A percentile compares a stretch with the other conserved stretches of the same genome.
phyloP scores from a whole-genome alignment of 2,329 filamentous ascomycete genomes.

The Ceratocystis alfenasii region DNA sequence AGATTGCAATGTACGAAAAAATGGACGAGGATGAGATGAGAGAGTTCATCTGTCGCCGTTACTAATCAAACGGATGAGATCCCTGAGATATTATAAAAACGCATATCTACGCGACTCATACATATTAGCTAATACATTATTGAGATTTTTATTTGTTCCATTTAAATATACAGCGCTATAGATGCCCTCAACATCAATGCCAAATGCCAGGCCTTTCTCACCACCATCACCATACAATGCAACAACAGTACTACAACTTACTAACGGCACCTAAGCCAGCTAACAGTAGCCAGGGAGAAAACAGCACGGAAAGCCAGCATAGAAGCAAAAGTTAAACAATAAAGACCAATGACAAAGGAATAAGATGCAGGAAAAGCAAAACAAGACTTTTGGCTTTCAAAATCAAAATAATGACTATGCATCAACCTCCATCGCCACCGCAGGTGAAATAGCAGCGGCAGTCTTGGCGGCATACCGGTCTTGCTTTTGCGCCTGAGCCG shows the following conservation, averaged over 20 bases:
- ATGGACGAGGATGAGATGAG: slow-evolving; percentile 40
- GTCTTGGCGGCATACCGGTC: slow-evolving; percentile 20
- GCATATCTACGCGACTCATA: not conserved
- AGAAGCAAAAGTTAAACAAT: slow-evolving; percentile 1
- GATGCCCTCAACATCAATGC: slow-evolving; percentile 2
- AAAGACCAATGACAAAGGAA: not conserved
- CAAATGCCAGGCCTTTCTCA: slow-evolving; percentile 1
- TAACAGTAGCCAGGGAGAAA: not conserved
- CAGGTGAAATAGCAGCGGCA: slow-evolving; percentile 30
- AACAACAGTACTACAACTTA: slow-evolving; percentile 9
- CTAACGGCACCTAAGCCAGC: not conserved
- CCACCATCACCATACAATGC: not conserved
- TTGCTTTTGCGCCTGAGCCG: slow-evolving; percentile 26
- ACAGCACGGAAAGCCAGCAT: not conserved
- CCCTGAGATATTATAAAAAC: not conserved
- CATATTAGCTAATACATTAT: not conserved
- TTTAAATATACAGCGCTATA: slow-evolving; percentile 11
- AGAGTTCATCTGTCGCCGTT: slow-evolving; percentile 54
- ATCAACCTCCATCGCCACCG: slow-evolving; percentile 33
- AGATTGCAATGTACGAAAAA: slow-evolving; percentile 39
- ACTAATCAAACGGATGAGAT: slow-evolving; percentile 32
- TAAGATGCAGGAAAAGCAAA: not conserved
- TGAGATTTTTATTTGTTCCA: not conserved
- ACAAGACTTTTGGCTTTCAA: slow-evolving; percentile 2
- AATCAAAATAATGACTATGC: slow-evolving; percentile 8